Evolutionary conservation across 805 yeast genomes (phyloP).

Genomic region (Ascoidea tarda): DNA sequence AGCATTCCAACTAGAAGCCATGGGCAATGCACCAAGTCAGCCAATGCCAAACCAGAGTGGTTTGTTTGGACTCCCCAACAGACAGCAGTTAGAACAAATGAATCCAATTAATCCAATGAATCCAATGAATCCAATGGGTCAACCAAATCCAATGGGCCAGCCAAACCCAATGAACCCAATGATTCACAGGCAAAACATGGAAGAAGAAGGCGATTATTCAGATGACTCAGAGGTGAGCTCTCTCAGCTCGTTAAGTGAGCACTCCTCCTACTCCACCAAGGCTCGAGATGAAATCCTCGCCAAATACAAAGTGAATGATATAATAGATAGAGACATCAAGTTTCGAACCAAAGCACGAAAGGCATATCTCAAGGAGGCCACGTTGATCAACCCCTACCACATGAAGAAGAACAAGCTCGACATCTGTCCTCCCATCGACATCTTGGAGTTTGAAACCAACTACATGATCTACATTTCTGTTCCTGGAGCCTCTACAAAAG

Average conservation of each 20-base stretch:
- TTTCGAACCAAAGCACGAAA: conserved; percentile 2
- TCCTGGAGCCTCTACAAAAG: conserved; percentile 7
- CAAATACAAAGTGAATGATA: conserved; percentile 1
- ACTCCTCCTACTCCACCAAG: not conserved
- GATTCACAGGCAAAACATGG: not conserved
- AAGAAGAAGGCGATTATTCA: not conserved
- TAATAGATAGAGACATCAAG: conserved; percentile 2
- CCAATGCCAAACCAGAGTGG: not conserved
- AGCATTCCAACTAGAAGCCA: not conserved
- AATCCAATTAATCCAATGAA: not conserved
- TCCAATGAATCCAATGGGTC: not conserved
- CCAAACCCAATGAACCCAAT: not conserved
- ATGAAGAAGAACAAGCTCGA: conserved; percentile 2
- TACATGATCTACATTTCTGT: conserved; percentile 18
- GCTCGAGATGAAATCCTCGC: not conserved
- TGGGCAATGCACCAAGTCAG: not conserved
- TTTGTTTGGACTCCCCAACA: not conserved
- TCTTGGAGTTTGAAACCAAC: conserved; percentile 21
- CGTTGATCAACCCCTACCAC: conserved; percentile 1
- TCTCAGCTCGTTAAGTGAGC: not conserved
- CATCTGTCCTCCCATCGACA: conserved; percentile 19
- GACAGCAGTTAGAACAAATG: not conserved
- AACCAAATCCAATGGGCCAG: not conserved
- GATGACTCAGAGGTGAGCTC: not conserved
- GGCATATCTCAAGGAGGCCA: conserved; percentile 3